Conservation (phyloP, 352 stramenopile genomes). For the Pythium angustatum region DNA sequence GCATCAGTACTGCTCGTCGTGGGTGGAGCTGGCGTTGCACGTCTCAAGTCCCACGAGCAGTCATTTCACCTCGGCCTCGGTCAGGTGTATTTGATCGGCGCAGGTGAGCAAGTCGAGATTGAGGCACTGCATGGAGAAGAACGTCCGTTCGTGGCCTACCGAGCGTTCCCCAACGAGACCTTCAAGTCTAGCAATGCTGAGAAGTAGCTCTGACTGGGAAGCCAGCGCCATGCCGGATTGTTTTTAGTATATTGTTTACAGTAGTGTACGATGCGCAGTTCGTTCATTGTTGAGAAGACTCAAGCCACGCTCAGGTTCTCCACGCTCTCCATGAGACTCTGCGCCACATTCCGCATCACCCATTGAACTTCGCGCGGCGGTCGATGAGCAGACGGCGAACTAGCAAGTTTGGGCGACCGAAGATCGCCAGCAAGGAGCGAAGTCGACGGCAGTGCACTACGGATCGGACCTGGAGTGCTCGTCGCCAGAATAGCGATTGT, state of each 20-base stretch:
- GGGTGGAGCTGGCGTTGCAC: constrained; percentile 4
- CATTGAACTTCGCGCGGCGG: constrained; percentile 61
- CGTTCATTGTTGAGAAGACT: constrained; percentile 53
- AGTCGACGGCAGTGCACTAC: background rate
- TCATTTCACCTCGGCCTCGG: constrained; percentile 10
- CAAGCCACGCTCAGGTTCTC: constrained; percentile 68
- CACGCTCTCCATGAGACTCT: constrained; percentile 64
- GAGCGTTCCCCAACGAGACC: constrained; percentile 27
- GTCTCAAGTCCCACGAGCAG: background rate
- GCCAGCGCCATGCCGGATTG: background rate
- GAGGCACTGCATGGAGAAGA: background rate
- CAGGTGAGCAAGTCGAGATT: constrained; percentile 15
- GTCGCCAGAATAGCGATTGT: background rate
- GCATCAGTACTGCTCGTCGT: constrained; percentile 22
- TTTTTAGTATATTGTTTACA: constrained; percentile 14
- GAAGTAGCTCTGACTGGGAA: constrained; percentile 1
- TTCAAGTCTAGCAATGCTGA: background rate
- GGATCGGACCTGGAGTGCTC: background rate
- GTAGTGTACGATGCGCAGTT: constrained; percentile 19
- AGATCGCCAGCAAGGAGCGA: background rate
- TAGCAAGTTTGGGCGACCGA: constrained; percentile 20
- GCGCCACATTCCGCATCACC: constrained; percentile 73
- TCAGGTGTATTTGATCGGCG: constrained; percentile 20
- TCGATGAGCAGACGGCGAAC: constrained; percentile 21
- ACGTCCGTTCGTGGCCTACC: constrained; percentile 13